Base-by-base conservation (phyloP, 75 land plant genomes). In the Pinus albicaulis region DNA sequence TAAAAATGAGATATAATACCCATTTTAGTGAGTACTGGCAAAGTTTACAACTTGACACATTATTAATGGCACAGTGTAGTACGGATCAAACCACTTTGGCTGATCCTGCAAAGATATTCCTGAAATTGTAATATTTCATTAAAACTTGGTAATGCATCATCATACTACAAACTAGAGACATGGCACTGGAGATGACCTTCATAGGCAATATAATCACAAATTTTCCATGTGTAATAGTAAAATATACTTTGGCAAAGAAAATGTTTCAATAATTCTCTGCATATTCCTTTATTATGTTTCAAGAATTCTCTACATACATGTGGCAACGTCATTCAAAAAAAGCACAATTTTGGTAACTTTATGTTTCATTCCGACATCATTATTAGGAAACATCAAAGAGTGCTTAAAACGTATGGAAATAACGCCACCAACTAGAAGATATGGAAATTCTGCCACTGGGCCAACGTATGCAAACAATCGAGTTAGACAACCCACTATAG, bases 101-200 rank as follows among this genome's bases (percentile, higher is more conserved):
- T 75, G 81, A 26, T 83, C 86, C 7, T 75, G 71, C 1, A 59
- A 55, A 31, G 85, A 71, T 0, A 85, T 85, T 41, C 85, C 85
- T 84, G 84, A 41, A 59, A 4, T 23, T 20, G 24, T 19, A 28
- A 28, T 12, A 41, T 36, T 52, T 31, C 17, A 62, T 57, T 56
- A 73, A 28, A 78, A 52, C 22, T 8, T 55, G 20, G 3, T 48
- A 22, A 60, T 34, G n/a, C 62, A 28, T n/a, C 56, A 5, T 36
- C 5, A 24, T 0, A 31, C 19, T 15, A 75, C 15, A 15, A n/a
- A 57, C 19, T 7, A 19, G 2, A 14, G 59, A 15, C 3, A 2
- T 3, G 38, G 5, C 3, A 36, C 3, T 36, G 28, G 13, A 12
- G 31, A 25, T 1, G 56, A 17, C 13, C 73, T 76, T 16, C 64